These are phyloP conservation scores for Microdochium bolleyi DNA, from an alignment of 2,329 filamentous ascomycete species.

Conservation along the genomic window DNA sequence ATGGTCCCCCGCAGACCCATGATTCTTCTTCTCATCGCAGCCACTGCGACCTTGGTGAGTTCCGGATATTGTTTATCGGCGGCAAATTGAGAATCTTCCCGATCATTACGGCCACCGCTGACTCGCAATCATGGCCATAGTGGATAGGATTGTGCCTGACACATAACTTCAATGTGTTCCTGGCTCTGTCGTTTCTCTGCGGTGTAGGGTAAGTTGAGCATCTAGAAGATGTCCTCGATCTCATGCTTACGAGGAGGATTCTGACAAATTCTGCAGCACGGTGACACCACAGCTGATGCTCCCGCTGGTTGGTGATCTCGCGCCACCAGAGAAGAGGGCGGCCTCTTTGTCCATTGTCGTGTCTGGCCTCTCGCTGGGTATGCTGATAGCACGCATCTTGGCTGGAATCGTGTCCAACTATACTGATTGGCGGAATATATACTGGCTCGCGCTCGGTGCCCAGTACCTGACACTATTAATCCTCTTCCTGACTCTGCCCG, in stretches of 20 bases:
- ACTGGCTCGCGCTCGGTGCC: slow-evolving; percentile 58
- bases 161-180: slow-evolving; percentile 47
- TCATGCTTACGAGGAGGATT: slow-evolving; percentile 1
- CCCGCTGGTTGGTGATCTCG: slow-evolving; percentile 62
- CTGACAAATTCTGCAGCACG: slow-evolving; percentile 11
- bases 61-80: background rate
- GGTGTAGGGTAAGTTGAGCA: slow-evolving; percentile 33
- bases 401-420: slow-evolving; percentile 61
- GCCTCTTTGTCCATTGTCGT: slow-evolving; percentile 58
- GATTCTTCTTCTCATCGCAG: slow-evolving; percentile 50
- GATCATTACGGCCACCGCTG: background rate
- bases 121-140: slow-evolving; percentile 13
- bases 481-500: slow-evolving; percentile 61
- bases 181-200: slow-evolving; percentile 54
- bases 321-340: slow-evolving; percentile 52
- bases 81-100: background rate
- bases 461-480: slow-evolving; percentile 55
- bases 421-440: slow-evolving; percentile 58
- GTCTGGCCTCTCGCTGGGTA: slow-evolving; percentile 55
- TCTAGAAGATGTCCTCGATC: slow-evolving; percentile 50
- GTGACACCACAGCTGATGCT: slow-evolving; percentile 50
- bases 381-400: slow-evolving; percentile 59
- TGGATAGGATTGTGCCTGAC: slow-evolving; percentile 59
- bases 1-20: slow-evolving; percentile 50
- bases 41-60: slow-evolving; percentile 53